phyloP scores from a whole-genome alignment of 331 rosid species.

The Arachis monticola region DNA sequence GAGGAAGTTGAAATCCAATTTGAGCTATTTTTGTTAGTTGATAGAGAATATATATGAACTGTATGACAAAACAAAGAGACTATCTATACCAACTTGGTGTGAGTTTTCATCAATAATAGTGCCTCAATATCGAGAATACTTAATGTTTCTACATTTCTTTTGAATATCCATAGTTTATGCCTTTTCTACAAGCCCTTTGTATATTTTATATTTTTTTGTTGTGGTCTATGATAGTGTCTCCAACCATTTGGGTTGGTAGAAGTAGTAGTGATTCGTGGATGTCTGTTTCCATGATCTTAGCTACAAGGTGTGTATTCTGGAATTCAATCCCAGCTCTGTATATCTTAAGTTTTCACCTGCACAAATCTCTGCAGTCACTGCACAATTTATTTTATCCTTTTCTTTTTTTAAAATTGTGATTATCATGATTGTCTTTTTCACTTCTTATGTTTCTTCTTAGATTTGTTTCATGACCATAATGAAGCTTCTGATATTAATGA shows the following conservation, averaged over 20 bases:
- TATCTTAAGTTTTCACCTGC: background rate
- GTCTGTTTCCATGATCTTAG: background rate
- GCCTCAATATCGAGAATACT: no score
- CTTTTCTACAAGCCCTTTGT: no score
- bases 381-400: background rate
- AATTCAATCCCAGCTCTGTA: background rate
- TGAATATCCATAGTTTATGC: no score
- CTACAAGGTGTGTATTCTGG: background rate
- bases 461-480: constrained; percentile 21
- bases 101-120: no score
- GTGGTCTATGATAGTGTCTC: no score
- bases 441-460: background rate
- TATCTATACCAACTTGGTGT: no score
- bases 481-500: constrained; percentile 23
- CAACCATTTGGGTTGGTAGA: no score
- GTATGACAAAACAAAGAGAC: no score
- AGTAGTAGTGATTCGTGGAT: no score
- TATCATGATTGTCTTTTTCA: background rate
- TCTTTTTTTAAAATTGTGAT: background rate
- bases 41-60: background rate
- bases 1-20: background rate
- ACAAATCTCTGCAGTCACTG: constrained; percentile 5
- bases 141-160: no score
- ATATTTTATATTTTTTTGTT: no score
- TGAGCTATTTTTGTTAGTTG: background rate